Evolutionary conservation across 2,329 filamentous ascomycete species (phyloP).

Genomic region (Fusarium caatingaense): DNA sequence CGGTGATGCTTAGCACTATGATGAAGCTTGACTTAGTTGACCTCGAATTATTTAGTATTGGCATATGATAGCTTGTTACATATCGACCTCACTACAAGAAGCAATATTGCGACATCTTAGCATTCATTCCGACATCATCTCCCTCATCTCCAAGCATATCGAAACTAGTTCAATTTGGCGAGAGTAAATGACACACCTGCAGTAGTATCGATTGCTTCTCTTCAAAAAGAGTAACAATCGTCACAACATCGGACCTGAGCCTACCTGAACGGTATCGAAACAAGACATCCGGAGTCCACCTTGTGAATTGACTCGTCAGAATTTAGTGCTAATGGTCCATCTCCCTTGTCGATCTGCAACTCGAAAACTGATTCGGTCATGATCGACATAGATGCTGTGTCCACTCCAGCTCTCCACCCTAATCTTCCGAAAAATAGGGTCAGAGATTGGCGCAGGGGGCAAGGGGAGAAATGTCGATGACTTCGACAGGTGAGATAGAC

Average conservation of each 20-base stretch:
- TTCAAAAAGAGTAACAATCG: background rate
- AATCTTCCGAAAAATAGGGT: background rate
- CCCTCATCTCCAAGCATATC: no score
- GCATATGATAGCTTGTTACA: no score
- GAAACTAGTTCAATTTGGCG: background rate
- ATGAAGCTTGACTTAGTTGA: background rate
- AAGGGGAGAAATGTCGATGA: slow-evolving; percentile 3
- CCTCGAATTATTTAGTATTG: background rate
- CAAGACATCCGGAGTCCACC: background rate
- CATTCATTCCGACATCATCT: background rate
- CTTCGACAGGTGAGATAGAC: background rate
- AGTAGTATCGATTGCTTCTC: background rate
- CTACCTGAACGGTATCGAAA: background rate
- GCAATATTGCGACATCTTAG: no score
- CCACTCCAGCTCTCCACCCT: background rate
- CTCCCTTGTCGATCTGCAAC: slow-evolving; percentile 3
- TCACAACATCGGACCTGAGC: background rate
- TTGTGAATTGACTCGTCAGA: background rate
- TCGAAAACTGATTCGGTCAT: background rate
- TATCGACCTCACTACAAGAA: no score
- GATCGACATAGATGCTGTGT: background rate
- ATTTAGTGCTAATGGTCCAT: background rate
- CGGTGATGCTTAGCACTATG: background rate
- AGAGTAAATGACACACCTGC: background rate
- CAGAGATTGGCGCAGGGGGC: slow-evolving; percentile 1